Evolutionary conservation across 208 protist genomes (phyloP).

Genomic region (Leishmania mexicana): DNA sequence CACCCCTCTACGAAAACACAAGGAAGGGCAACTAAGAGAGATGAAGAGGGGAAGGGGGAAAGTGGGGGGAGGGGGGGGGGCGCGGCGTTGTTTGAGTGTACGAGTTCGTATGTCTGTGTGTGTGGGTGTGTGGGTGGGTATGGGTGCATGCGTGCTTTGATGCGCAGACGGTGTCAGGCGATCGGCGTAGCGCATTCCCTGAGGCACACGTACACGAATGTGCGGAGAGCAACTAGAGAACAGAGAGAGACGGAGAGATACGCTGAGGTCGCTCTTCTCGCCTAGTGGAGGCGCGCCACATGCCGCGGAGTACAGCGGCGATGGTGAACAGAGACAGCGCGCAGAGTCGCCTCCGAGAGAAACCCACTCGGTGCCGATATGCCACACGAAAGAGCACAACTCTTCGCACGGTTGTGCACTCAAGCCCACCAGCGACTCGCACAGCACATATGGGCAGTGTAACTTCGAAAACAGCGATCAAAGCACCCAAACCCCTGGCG

Average conservation of each 20-base stretch:
- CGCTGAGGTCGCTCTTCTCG: background rate
- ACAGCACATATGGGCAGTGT: background rate
- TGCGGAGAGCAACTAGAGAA: background rate
- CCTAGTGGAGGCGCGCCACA: background rate
- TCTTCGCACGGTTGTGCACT: background rate
- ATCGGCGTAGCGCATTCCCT: background rate
- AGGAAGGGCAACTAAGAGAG: background rate
- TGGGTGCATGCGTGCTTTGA: background rate
- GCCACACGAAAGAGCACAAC: background rate
- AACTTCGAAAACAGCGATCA: background rate
- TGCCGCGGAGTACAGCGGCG: background rate
- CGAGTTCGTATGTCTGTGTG: background rate
- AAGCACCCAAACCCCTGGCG: background rate
- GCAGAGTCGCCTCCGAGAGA: background rate
- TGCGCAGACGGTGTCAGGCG: background rate
- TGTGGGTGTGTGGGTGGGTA: background rate
- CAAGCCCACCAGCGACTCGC: background rate
- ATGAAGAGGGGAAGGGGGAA: background rate
- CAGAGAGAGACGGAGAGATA: background rate
- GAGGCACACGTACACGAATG: background rate
- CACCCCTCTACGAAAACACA: background rate
- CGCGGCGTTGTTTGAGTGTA: background rate
- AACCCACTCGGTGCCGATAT: background rate
- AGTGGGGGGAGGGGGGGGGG: background rate
- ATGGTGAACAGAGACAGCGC: background rate